Conservation (phyloP, 371 early-diverging fungal genomes). For the Coemansia sp. region DNA sequence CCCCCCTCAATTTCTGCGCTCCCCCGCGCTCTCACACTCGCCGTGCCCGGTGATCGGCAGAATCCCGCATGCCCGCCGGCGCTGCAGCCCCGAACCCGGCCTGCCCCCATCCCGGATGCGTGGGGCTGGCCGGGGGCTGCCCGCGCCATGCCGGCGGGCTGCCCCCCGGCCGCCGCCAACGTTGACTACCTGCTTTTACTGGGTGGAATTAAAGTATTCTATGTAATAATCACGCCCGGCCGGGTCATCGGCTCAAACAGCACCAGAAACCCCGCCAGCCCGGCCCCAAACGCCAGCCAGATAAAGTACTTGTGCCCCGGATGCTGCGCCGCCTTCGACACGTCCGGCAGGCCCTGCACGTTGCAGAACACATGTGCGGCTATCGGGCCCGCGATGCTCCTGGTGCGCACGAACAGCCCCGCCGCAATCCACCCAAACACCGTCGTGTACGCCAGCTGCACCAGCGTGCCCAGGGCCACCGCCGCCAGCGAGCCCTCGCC, state of each 20-base stretch:
- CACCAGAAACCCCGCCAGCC: conserved; percentile 13
- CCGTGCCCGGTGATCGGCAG: no score
- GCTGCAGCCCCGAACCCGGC: no score
- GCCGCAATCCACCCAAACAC: conserved; percentile 61
- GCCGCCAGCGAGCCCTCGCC: not conserved
- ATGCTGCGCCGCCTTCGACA: not conserved
- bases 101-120: no score
- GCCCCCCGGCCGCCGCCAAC: no score
- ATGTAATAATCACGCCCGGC: conserved; percentile 29
- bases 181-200: no score
- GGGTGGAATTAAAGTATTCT: no score
- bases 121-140: no score
- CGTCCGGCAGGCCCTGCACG: conserved; percentile 55
- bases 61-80: no score
- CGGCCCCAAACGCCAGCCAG: conserved; percentile 29
- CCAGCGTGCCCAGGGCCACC: conserved; percentile 10
- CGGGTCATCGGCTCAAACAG: conserved; percentile 47
- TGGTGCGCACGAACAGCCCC: conserved; percentile 52
- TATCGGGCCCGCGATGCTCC: conserved; percentile 48
- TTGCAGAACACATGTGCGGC: conserved; percentile 60
- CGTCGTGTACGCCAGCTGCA: conserved; percentile 59
- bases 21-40: no score
- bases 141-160: no score
- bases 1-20: no score
- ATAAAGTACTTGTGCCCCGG: conserved; percentile 11